Base-by-base conservation (phyloP, 441 rosid genomes). In the Biscutella laevigata region DNA sequence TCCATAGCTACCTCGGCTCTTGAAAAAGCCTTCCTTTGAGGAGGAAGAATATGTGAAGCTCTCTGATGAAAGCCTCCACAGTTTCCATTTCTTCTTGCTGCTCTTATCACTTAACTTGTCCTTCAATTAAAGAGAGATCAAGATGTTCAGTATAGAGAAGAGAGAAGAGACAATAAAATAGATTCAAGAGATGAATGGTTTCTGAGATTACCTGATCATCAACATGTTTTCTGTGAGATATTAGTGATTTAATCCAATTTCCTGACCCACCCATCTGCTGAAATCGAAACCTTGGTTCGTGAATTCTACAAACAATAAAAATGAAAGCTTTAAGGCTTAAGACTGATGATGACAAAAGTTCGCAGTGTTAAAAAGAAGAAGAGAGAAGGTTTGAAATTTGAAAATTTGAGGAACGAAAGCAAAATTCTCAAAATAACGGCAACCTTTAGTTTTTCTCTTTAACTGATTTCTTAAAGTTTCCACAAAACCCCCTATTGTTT, bases 51-150 rank as follows among this genome's bases (percentile, higher is more conserved):
- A 66, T 16, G 55, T 22, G 24, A 55, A 68, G 67, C 86, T 83
- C 42, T 81, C 94, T 0, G 96, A 83, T n/a, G 96, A 71, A 43
- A 77, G 74, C 82, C 96, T 74, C 96, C 96, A 88, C 5, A 85
- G 64, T 74, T 68, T 85, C 98, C 98, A 91, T 69, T 80, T 87
- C 83, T 83, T 90, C 80, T 78, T 83, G 26, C 74, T 75, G 12
- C 74, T 61, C 65, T 64, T 81, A 1, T 68, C 83, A 9, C 71
- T 69, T 49, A 67, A 46, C 62, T 71, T 81, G 10, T 74, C 83
- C 79, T 64, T 58, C 53, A 24, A 30, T 14, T 8, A 44, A 53
- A 36, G n/a, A 40, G 2, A 19, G 1, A 10, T 20, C 24, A 6
- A 9, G 43, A 53, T 38, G 52, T 28, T 15, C 7, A 1, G 8